Evolutionary conservation across 1,139 yeast species (phyloP), one percentile per base, ranked within the genome.

Genomic region (Protomyces gravidus): DNA sequence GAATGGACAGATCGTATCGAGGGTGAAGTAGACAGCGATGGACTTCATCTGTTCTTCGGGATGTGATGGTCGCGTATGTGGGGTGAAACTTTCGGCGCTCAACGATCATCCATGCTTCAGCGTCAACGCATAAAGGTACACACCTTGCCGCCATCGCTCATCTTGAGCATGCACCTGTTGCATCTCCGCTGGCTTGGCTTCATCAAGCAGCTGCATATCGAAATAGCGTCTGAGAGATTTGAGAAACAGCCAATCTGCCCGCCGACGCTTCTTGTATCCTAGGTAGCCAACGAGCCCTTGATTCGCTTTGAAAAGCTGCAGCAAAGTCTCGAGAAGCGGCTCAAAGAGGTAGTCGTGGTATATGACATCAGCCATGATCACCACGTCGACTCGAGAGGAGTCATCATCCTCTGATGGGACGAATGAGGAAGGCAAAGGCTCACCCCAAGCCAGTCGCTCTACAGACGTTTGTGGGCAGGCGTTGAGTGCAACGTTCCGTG

Each of bases 11-110:
- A 52, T 52, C 7, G 56, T 52, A 47, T 52, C 56, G 17, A 52
- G 50, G 5, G 56, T 52, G 42, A 52, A 52, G 68, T 85, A 85
- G 69, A 75, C 76, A n/a, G 85, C 92, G 69, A 83, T 36, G 17
- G 42, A 15, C 21, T 36, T 36, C 21, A 36, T 23, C 42, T 36
- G 21, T 15, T 36, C 21, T 30, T 13, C n/a, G 36, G 15, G 11
- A 30, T 1, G 36, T 30, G n/a, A n/a, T n/a, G n/a, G 36, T 30
- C 33, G 11, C 7, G 36, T 4, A 30, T 30, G 36, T 15, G 36
- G 36, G 36, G 36, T n/a, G n/a, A n/a, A n/a, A n/a, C n/a, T n/a
- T n/a, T n/a, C n/a, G n/a, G n/a, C n/a, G n/a, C n/a, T n/a, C n/a
- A n/a, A n/a, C n/a, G n/a, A n/a, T n/a, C n/a, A n/a, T n/a, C n/a